Evolutionary conservation across 1,139 yeast genomes (phyloP), one percentile per base, ranked within the genome.

Genomic region (Diutina neorugosa): DNA sequence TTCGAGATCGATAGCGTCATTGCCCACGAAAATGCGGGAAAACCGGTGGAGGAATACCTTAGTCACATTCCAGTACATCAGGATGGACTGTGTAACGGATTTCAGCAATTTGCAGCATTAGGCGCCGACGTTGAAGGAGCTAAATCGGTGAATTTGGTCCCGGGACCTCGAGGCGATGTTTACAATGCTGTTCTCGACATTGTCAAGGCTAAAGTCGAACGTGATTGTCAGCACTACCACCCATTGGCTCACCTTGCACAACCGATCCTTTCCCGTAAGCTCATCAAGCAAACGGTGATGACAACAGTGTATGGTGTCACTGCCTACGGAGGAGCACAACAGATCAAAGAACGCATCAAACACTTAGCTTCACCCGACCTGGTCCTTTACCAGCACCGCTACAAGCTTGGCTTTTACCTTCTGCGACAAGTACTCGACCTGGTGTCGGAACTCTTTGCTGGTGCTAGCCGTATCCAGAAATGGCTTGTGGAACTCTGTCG

Each of bases 231-330:
- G 4, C 12, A 51, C 5, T 44, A 52, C 5, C 20, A 53, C 0
- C 54, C 53, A 8, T 40, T 59, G 18, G 67, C 69, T 0, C 21
- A 46, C 4, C 41, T 64, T 16, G 60, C 69, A 1, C 51, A 53
- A 8, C 57, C 56, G 1, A 47, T 73, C 4, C 56, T 73, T 14
- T 58, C 62, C 18, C 57, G 79, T 9, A 71, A 71, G 50, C 59
- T 74, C 25, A 64, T 74, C 41, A 74, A 74, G 57, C 71, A 73
- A 53, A 74, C 78, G 1, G 72, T 74, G 1, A 74, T 74, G 79
- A 74, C 79, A 2, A 70, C 74, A 2, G 79, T 74, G 0, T 74
- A 74, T 57, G 79, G 79, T 0, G 78, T 74, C 2, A 74, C 78
- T 0, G 52, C 54, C 2, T 66, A 54, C 57, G 79, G 79, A 0